phyloP scores from a whole-genome alignment of 139 green algal species.

The Yamagishiella unicocca region DNA sequence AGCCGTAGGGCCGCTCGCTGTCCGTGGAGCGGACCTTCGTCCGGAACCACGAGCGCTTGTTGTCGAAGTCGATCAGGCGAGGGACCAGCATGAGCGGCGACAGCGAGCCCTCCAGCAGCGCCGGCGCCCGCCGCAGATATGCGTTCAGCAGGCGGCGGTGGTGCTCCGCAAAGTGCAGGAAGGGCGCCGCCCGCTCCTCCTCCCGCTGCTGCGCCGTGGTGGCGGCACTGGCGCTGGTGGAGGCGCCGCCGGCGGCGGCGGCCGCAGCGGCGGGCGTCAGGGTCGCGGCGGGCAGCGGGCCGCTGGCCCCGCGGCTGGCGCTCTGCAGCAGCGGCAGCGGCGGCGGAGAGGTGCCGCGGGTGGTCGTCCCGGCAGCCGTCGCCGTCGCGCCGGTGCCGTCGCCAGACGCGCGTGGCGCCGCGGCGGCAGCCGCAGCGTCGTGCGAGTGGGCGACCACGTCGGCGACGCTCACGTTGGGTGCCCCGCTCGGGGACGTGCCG shows the following conservation, averaged over 20 bases:
- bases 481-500: not conserved
- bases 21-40: conserved; percentile 62
- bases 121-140: conserved; percentile 82
- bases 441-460: not conserved
- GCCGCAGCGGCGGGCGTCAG: not conserved
- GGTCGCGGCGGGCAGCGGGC: not conserved
- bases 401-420: not conserved
- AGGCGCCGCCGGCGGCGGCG: not conserved
- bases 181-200: not conserved
- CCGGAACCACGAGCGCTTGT: conserved; percentile 94
- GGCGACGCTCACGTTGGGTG: not conserved
- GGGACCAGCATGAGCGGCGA: conserved; percentile 84
- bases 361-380: not conserved
- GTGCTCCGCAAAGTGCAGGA: conserved; percentile 83
- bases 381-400: not conserved
- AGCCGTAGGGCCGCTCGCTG: conserved; percentile 70
- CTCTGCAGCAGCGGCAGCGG: not conserved
- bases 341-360: not conserved
- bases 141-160: conserved; percentile 93
- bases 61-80: conserved; percentile 97
- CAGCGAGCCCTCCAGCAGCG: conserved; percentile 87
- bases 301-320: conserved; percentile 26
- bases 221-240: not conserved
- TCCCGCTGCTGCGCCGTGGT: not conserved
- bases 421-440: not conserved